Conservation (phyloP, 768 basidiomycete genomes). For the Phaffia tasmanica region DNA sequence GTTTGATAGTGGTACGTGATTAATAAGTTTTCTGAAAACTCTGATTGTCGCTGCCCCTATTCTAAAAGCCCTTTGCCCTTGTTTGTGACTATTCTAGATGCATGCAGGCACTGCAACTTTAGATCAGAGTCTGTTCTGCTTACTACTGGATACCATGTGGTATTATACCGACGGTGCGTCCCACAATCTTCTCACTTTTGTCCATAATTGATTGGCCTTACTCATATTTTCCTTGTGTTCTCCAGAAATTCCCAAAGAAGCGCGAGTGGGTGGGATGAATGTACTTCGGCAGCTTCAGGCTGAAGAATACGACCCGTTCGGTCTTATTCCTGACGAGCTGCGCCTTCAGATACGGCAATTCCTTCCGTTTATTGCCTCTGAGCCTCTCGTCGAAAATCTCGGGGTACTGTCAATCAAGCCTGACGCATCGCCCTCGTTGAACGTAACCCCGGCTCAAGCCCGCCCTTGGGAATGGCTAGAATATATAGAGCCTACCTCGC, state of each 20-base stretch:
- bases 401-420: neutral
- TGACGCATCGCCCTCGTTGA: neutral
- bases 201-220: neutral
- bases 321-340: conserved; percentile 12
- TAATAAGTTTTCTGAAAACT: neutral
- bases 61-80: neutral
- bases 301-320: neutral
- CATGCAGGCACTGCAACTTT: conserved; percentile 10
- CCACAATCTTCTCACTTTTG: neutral
- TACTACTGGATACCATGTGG: conserved; percentile 23
- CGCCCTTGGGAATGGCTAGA: conserved; percentile 23
- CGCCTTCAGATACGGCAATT: conserved; percentile 6
- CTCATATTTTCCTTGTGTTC: neutral
- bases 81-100: conserved; percentile 1
- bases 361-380: conserved; percentile 1
- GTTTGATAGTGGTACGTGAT: conserved; percentile 2
- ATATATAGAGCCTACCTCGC: conserved; percentile 9
- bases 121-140: conserved; percentile 14
- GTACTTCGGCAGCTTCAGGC: conserved; percentile 18
- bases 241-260: conserved; percentile 21
- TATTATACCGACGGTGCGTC: conserved; percentile 19
- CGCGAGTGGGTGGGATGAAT: neutral
- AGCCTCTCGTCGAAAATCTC: conserved; percentile 8
- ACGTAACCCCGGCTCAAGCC: neutral
- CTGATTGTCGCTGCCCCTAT: neutral